phyloP scores from a whole-genome alignment of 2,329 filamentous ascomycete genomes.

The Aspergillus fructus region DNA sequence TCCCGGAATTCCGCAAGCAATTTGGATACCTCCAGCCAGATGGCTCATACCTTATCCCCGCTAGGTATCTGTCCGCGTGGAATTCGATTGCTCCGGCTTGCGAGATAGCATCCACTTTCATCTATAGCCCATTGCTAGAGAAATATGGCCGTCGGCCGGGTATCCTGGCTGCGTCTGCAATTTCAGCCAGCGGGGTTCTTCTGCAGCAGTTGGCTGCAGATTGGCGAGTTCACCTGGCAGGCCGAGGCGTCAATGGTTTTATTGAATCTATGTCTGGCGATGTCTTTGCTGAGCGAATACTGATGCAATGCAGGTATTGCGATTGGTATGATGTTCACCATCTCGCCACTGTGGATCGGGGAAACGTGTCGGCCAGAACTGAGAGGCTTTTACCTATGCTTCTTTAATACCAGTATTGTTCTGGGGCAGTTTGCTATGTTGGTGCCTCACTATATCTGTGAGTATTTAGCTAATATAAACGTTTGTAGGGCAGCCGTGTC shows the following conservation, averaged over 20 bases:
- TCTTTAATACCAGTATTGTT: conserved; percentile 41
- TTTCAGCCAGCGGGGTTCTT: conserved; percentile 29
- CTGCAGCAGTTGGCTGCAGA: conserved; percentile 30
- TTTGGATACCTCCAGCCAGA: conserved; percentile 27
- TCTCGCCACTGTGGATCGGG: conserved; percentile 41
- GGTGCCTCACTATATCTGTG: background rate
- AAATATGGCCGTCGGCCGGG: conserved; percentile 32
- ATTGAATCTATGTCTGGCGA: too few species aligned
- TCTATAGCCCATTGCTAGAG: conserved; percentile 32
- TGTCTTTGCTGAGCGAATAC: background rate
- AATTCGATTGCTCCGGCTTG: conserved; percentile 26
- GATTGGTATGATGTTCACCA: conserved; percentile 39
- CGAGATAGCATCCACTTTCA: conserved; percentile 10
- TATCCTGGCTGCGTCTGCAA: conserved; percentile 25
- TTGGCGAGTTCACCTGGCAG: conserved; percentile 30
- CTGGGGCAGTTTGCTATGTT: conserved; percentile 31
- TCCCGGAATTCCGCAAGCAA: conserved; percentile 27
- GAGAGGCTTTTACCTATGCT: conserved; percentile 40
- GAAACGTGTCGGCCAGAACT: conserved; percentile 39
- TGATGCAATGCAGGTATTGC: conserved; percentile 23
- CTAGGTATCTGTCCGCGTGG: conserved; percentile 31
- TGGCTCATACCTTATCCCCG: conserved; percentile 30
- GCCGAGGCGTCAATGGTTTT: conserved; percentile 17
- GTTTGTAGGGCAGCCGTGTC: conserved; percentile 19
- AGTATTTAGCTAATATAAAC: too few species aligned